Evolutionary conservation across 202 grass and related monocot genomes (phyloP).

Genomic region (Musa balbisiana): DNA sequence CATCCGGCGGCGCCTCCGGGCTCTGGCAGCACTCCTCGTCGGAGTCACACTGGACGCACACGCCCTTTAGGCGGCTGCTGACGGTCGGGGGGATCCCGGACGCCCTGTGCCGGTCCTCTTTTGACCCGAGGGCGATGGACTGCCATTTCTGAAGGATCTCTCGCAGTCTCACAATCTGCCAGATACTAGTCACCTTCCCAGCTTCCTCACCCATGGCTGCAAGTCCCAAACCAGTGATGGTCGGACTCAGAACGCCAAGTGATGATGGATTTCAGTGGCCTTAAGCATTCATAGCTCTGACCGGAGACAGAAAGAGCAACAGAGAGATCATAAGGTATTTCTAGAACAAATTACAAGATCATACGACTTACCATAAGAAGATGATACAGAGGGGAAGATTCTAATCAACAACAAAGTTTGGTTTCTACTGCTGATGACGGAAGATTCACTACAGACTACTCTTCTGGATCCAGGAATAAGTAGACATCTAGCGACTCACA

Average conservation of each 20-base stretch:
- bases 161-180: constrained; percentile 47
- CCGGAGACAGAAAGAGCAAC: no score
- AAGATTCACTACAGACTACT: no score
- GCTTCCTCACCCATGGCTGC: constrained; percentile 36
- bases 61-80: constrained; percentile 31
- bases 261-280: background rate
- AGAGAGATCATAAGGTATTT: no score
- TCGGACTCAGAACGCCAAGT: background rate
- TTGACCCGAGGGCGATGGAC: constrained; percentile 27
- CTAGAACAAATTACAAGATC: no score
- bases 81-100: constrained; percentile 32
- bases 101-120: background rate
- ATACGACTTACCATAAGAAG: no score
- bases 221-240: background rate
- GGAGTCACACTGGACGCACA: constrained; percentile 17
- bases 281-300: background rate
- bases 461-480: background rate
- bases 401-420: no score
- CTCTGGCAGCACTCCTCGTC: constrained; percentile 64
- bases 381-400: no score
- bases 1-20: constrained; percentile 48
- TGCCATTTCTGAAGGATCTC: constrained; percentile 73
- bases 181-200: constrained; percentile 29
- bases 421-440: no score
- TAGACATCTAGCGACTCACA: background rate